phyloP scores from a whole-genome alignment of 1,139 yeast genomes.

The Hyphopichia pseudoburtonii region DNA sequence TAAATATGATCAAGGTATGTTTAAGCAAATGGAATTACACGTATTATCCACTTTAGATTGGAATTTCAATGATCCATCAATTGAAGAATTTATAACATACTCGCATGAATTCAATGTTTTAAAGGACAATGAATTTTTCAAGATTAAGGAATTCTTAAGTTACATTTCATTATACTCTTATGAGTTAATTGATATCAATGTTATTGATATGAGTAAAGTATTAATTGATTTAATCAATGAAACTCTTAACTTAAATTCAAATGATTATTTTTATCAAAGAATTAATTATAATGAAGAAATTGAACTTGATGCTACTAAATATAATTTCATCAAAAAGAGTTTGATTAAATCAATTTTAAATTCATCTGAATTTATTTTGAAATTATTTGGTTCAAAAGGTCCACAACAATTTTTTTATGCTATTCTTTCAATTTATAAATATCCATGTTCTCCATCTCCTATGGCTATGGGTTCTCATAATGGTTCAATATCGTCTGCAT shows the following conservation, averaged over 20 bases:
- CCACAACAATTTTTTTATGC: constrained; percentile 25
- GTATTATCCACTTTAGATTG: constrained; percentile 61
- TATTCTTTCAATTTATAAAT: constrained; percentile 7
- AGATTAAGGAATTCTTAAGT: constrained; percentile 37
- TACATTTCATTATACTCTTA: constrained; percentile 37
- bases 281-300: constrained; percentile 12
- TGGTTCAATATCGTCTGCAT: constrained; percentile 2
- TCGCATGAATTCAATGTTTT: constrained; percentile 32
- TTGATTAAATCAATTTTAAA: constrained; percentile 32
- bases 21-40: constrained; percentile 53
- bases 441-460: constrained; percentile 4
- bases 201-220: constrained; percentile 35
- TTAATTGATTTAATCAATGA: constrained; percentile 41
- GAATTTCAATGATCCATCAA: constrained; percentile 58
- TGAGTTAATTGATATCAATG: constrained; percentile 35
- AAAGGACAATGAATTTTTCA: constrained; percentile 31
- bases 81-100: constrained; percentile 49
- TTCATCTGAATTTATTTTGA: constrained; percentile 34
- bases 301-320: constrained; percentile 20
- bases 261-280: constrained; percentile 23
- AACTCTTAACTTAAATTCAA: constrained; percentile 19
- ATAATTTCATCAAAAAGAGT: constrained; percentile 30
- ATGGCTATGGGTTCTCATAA: neutral
- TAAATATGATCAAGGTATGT: constrained; percentile 61
- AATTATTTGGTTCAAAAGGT: constrained; percentile 34